These are phyloP conservation scores for Coemansia furcata DNA, from an alignment of 192 early-diverging fungal genomes.

Conservation along the genomic window DNA sequence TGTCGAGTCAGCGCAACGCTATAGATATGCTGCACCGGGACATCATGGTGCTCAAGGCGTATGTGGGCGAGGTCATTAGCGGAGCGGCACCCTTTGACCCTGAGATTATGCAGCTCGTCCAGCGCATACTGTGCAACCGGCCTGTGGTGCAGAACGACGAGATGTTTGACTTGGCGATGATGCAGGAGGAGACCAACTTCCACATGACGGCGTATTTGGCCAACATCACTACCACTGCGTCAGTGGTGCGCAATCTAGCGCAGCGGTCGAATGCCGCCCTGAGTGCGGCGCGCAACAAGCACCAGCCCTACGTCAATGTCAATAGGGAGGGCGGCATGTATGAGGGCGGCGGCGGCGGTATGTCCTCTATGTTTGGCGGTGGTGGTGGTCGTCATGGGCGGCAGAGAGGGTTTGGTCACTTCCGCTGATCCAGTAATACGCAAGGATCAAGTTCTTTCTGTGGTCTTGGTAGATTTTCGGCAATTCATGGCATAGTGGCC, in stretches of 20 bases:
- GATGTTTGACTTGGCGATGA: conserved; percentile 41
- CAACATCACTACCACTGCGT: conserved; percentile 22
- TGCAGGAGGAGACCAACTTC: conserved; percentile 51
- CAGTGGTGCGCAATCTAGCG: conserved; percentile 35
- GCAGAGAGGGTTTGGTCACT: conserved; percentile 26
- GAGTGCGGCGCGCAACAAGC: conserved; percentile 23
- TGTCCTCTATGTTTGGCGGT: conserved; percentile 27
- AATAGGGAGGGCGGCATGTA: conserved; percentile 35
- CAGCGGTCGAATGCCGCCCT: conserved; percentile 38
- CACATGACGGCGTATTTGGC: conserved; percentile 34
- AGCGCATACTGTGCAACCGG: conserved; percentile 46
- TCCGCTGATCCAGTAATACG: conserved; percentile 19
- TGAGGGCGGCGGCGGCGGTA: conserved; percentile 8
- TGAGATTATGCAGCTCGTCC: conserved; percentile 46
- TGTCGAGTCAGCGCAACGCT: conserved; percentile 43
- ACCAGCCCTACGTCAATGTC: conserved; percentile 26
- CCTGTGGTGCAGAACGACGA: conserved; percentile 39
- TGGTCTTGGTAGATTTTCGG: background rate
- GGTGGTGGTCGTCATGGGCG: conserved; percentile 17
- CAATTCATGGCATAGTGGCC: background rate
- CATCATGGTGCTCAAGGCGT: conserved; percentile 34
- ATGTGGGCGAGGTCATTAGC: conserved; percentile 41
- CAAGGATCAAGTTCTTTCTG: background rate
- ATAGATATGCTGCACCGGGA: conserved; percentile 48
- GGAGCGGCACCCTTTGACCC: conserved; percentile 42